Base-by-base conservation (phyloP, 2,329 filamentous ascomycete genomes). In the Apiospora aurea region DNA sequence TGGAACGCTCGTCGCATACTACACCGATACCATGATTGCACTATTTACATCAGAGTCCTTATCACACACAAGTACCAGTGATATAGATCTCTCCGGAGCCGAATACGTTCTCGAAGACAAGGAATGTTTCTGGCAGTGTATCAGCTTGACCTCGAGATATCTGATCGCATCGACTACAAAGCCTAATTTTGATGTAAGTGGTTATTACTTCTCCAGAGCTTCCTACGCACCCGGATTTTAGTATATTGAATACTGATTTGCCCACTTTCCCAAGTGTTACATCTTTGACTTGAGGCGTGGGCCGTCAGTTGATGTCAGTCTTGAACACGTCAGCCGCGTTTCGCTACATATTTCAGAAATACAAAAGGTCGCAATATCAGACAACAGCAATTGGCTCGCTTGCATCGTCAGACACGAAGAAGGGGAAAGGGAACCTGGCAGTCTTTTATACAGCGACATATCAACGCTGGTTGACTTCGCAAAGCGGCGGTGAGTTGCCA, bases 11-110 rank as follows among this genome's bases (percentile, higher is more conserved):
- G 57, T 64, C 10, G 57, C 57, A 64, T 64, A 64, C 34, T 64
- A 64, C n/a, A 64, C 57, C 8, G 57, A 64, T 34, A 64, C 57
- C 29, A 64, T 64, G 57, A 64, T 64, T 41, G 57, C 57, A 64
- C 29, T 64, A 13, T 41, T 41, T 18, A 64, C 57, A 24, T 64
- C 57, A 11, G 34, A 64, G 57, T 64, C 57, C 34, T 41, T 64
- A 41, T 64, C 57, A 2, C 57, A 64, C n/a, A 41, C 57, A 41
- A 34, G 57, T 7, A 64, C 57, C 11, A 34, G 34, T n/a, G 34
- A 41, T 41, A 18, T 64, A 18, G 57, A 41, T 21, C 57, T 13
- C 2, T 41, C 57, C 13, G 57, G 57, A 11, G 57, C 29, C 21
- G 57, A 64, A 64, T 64, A 64, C 18, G 34, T 41, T 1, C 57